Base-by-base conservation (phyloP, 192 early-diverging fungal genomes). In the Linnemannia hyalina region DNA sequence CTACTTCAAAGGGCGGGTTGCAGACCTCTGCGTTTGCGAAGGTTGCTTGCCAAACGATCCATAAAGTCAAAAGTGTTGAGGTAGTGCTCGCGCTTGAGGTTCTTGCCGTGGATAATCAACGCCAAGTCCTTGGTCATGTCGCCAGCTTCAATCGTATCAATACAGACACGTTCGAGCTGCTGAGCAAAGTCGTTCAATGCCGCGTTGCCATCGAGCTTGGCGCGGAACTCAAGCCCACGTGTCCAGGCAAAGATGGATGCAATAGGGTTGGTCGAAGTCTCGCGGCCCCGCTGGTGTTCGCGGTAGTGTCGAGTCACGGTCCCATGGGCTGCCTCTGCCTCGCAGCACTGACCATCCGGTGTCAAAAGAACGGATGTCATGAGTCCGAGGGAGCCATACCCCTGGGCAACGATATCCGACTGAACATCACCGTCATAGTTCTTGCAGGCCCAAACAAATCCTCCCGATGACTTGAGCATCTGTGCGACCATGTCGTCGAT, bases 401-500 rank as follows among this genome's bases (percentile, higher is more conserved):
- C 98, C 89, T 99, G 98, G n/a, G 98, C 98, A 41, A 99, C 91
- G 83, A 97, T 94, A 88, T 98, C 97, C 38, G 97, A 97, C 85
- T 98, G 97, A 26, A 98, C 97, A 91, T 99, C 98, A 77, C 97
- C 95, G 80, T 97, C 95, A 90, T 97, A 97, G 93, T 99, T 99
- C 90, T 97, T 97, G 89, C 93, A 93, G 16, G 98, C 97, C 93
- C 97, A 97, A 23, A 99, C 94, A 70, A 98, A 97, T 41, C 96
- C 96, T 69, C 98, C 98, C 49, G 94, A 89, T 65, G 97, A 97
- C 91, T 99, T 99, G 81, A 99, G 90, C 70, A 95, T 95, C 91
- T 99, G 97, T 9, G 98, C 98, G 88, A 98, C 97, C 97, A 98
- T 98, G 88, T 99, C 98, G 90, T 99, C 98, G 82, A 99, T 98